Evolutionary conservation across 345 rosid genomes (phyloP).

Genomic region (Adansonia digitata): DNA sequence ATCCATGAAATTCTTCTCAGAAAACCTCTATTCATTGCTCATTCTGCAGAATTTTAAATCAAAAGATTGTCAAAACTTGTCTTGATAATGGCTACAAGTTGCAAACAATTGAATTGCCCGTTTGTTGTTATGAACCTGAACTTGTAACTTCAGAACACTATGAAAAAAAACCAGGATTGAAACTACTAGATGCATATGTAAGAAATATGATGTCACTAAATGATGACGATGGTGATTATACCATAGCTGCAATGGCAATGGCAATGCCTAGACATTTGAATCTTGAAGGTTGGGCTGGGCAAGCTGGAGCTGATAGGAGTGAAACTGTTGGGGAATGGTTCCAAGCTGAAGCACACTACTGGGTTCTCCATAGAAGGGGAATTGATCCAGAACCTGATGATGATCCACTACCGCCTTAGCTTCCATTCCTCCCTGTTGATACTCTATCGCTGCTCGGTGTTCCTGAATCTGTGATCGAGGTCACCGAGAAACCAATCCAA

Average conservation of each 20-base stretch:
- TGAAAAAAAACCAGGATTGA: background rate
- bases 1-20: background rate
- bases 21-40: background rate
- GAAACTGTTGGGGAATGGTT: slow-evolving; percentile 37
- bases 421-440: slow-evolving; percentile 48
- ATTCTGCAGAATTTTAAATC: background rate
- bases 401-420: slow-evolving; percentile 47
- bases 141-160: background rate
- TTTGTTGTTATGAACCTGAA: no score
- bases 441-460: slow-evolving; percentile 42
- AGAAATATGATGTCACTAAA: background rate
- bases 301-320: slow-evolving; percentile 65
- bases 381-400: slow-evolving; percentile 50
- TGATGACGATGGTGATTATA: background rate
- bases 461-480: slow-evolving; percentile 51
- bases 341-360: slow-evolving; percentile 70
- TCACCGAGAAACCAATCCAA: background rate
- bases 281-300: slow-evolving; percentile 61
- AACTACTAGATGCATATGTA: background rate
- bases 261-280: slow-evolving; percentile 15
- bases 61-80: background rate
- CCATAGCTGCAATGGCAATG: slow-evolving; percentile 3
- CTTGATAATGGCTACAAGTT: background rate
- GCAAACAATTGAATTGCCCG: background rate
- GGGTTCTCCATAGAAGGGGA: slow-evolving; percentile 56